Base-by-base conservation (phyloP, 495 filamentous ascomycete species). In the Cercophora sp. region DNA sequence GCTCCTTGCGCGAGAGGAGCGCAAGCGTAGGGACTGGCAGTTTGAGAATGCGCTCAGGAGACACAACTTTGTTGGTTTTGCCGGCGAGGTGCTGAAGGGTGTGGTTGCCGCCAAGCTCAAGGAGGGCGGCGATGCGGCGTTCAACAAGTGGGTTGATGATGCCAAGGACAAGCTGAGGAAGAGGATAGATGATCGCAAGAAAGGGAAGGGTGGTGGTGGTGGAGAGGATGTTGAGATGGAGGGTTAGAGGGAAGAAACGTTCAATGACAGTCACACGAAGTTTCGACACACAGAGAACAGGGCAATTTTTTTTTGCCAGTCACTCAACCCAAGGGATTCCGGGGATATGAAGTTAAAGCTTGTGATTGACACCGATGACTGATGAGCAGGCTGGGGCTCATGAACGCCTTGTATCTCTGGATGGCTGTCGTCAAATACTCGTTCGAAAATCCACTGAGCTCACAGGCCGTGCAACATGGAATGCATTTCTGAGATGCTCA, bases 41-140 rank as follows among this genome's bases (percentile, higher is more conserved):
- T 97, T 91, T 83, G 93, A 99, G 81, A 97, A 99, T 71, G 88
- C 91, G 23, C 73, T 99, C 65, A 70, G 93, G 52, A 70, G 88
- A 61, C 92, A 93, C 69, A 99, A 99, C 65, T 97, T 99, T 71
- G 85, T 99, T 15, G 94, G 91, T 0, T 96, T 99, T 65, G 85
- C 91, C 47, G 89, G 88, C 36, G 93, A 97, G 78, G 75, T 95
- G 45, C 69, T 96, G 59, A 93, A 92, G 76, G 88, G 83, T 19
- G 91, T 96, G 24, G 85, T 88, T 34, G 73, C 69, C 56, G 55
- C 63, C 56, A 96, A 95, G 73, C 59, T 94, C 46, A 70, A 73
- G 56, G 71, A 79, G 56, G 85, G 79, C 5, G 84, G 79, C 16
- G 75, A 81, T 19, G 82, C 71, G n/a, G 79, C 71, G 39, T 94